A percentile compares a stretch with the other conserved stretches of the same genome.
Conservation (phyloP, 169 alveolate genomes). For the Babesia ovata region DNA sequence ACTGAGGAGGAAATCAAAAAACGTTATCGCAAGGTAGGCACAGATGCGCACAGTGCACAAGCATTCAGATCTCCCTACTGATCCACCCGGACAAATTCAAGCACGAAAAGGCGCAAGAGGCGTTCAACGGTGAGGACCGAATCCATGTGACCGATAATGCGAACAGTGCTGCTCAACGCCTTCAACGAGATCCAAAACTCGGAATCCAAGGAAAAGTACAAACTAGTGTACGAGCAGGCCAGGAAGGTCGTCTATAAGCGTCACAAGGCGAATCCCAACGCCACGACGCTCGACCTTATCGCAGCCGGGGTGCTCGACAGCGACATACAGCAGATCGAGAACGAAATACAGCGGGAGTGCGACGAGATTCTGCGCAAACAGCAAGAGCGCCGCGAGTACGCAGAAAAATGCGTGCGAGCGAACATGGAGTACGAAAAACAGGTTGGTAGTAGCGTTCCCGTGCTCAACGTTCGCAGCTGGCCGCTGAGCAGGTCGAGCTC, state of each 20-base stretch:
- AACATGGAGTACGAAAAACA: conserved; percentile 76
- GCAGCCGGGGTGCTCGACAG: conserved; percentile 54
- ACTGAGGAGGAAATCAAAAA: conserved; percentile 67
- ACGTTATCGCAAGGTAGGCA: conserved; percentile 50
- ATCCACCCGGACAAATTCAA: conserved; percentile 92
- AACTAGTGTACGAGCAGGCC: conserved; percentile 81
- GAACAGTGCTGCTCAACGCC: conserved; percentile 75
- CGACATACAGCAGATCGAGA: conserved; percentile 70
- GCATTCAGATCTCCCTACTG: conserved; percentile 33
- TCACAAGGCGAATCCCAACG: conserved; percentile 57
- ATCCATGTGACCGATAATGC: not conserved
- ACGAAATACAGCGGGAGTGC: conserved; percentile 78
- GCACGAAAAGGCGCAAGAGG: conserved; percentile 86
- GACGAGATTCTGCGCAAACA: conserved; percentile 75
- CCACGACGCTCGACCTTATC: conserved; percentile 66
- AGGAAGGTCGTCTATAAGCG: conserved; percentile 75
- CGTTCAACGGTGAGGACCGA: conserved; percentile 77
- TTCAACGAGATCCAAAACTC: conserved; percentile 81
- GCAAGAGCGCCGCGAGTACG: conserved; percentile 81
- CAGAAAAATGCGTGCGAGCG: conserved; percentile 81
- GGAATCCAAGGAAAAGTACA: conserved; percentile 79
- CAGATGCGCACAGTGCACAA: not conserved
- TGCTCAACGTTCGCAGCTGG: conserved; percentile 15
- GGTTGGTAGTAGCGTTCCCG: conserved; percentile 31
- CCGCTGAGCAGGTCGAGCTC: conserved; percentile 48